Evolutionary conservation across 331 rosid species (phyloP).

Genomic region (Rosa hybrid): DNA sequence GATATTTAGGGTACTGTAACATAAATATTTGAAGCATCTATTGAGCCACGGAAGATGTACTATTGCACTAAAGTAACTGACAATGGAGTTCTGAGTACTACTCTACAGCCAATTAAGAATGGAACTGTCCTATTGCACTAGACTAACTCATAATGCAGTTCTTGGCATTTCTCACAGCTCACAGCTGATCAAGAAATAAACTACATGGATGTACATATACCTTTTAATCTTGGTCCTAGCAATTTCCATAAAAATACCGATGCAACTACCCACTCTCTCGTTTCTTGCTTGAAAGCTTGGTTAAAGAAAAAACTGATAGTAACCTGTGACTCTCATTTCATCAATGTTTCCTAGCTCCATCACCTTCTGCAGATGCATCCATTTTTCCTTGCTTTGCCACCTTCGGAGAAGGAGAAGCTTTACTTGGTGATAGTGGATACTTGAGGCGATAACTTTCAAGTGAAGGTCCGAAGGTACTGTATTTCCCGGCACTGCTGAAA

Average conservation of each 20-base stretch:
- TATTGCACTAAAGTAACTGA: neutral
- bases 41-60: neutral
- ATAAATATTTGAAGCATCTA: neutral
- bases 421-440: constrained; percentile 40
- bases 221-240: neutral
- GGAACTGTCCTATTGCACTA: neutral
- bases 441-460: constrained; percentile 80
- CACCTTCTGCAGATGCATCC: constrained; percentile 27
- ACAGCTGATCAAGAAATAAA: neutral
- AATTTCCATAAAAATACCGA: neutral
- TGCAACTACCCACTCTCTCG: neutral
- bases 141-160: neutral
- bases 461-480: constrained; percentile 76
- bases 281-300: neutral
- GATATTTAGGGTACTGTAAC: neutral
- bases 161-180: neutral
- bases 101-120: neutral
- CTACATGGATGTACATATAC: constrained; percentile 16
- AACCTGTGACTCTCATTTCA: neutral
- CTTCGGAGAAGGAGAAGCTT: constrained; percentile 19
- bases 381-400: constrained; percentile 40
- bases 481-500: constrained; percentile 87
- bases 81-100: neutral
- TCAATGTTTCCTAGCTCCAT: constrained; percentile 18
- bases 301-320: neutral